A percentile compares a stretch with the other conserved stretches of the same genome.
phyloP scores from a whole-genome alignment of 2,329 filamentous ascomycete genomes.

The Alternaria novae-zelandiae region DNA sequence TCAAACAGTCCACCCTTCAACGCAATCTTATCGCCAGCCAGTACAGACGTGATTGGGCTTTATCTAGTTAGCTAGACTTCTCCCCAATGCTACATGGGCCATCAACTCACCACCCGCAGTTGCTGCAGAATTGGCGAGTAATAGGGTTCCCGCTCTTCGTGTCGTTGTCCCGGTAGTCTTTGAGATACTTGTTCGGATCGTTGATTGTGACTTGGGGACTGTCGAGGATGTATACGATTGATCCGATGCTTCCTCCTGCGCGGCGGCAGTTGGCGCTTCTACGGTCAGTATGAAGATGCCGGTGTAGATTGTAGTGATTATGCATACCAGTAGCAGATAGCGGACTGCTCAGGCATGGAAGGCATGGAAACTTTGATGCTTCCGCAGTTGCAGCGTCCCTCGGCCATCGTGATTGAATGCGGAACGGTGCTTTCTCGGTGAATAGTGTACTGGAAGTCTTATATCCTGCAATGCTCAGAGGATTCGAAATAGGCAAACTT shows the following conservation, averaged over 20 bases:
- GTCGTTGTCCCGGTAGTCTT: slow-evolving; percentile 34
- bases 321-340: slow-evolving; percentile 40
- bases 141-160: slow-evolving; percentile 38
- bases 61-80: not conserved
- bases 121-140: slow-evolving; percentile 35
- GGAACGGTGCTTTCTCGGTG: not conserved
- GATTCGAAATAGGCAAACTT: not conserved
- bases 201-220: slow-evolving; percentile 25
- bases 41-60: slow-evolving; percentile 31
- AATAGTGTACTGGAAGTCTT: not conserved
- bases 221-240: slow-evolving; percentile 32
- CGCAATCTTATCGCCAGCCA: slow-evolving; percentile 23
- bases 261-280: slow-evolving; percentile 40
- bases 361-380: slow-evolving; percentile 35
- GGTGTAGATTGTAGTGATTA: too few relatives aligned
- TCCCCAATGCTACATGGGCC: not conserved
- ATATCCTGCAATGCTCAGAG: not conserved
- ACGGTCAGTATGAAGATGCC: not conserved
- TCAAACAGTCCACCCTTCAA: slow-evolving; percentile 40
- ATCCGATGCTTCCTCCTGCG: slow-evolving; percentile 27
- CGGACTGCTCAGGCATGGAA: slow-evolving; percentile 25
- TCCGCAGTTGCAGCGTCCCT: slow-evolving; percentile 42
- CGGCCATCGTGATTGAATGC: slow-evolving; percentile 18
- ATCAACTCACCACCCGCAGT: slow-evolving; percentile 36
- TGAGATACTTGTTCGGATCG: slow-evolving; percentile 28